Base-by-base conservation (phyloP, 768 basidiomycete species). In the Nevesoporus exiguus region DNA sequence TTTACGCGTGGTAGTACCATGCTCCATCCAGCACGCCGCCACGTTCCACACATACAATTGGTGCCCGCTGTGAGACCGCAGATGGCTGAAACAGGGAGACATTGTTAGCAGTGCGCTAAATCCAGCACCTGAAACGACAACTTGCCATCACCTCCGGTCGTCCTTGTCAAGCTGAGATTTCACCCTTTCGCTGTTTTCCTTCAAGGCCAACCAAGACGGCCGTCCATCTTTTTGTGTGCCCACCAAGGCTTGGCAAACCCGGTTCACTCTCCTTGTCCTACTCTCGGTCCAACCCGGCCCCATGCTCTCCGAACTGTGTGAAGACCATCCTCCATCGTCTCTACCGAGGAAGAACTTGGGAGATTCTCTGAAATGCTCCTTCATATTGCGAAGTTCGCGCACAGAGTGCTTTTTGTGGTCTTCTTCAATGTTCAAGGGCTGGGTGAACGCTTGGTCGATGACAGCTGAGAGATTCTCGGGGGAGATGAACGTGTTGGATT, bases 401-500 rank as follows among this genome's bases (percentile, higher is more conserved):
- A 55, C 5, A 5, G 57, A 30, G 21, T 64, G 49, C 21, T 53
- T 59, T 24, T 47, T 61, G 22, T 56, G 52, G 22, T 68, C 67
- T 30, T 66, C 61, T 10, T 31, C 45, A 14, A 63, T 46, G 24
- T 33, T 43, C 41, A 55, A 15, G 2, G 60, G 66, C 36, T 54
- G 64, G 42, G 67, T 68, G 61, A 92, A 90, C 1, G 83, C 83
- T 15, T 77, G 68, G 71, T 90, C 85, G 51, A 91, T 90, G 52
- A 73, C 74, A 21, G 76, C 62, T 19, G 80, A 76, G 29, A 93
- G 80, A 62, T 80, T 90, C 58, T 88, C 85, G 21, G 74, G 74
- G 11, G 88, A 88, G 58, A 93, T 79, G 73, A 88, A 90, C 2
- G 75, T 72, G 52, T 81, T 81, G 46, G 84, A 73, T 72, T 89